Evolutionary conservation across 257 asterid genomes (phyloP), one percentile per base, ranked within the genome.

Genomic region (Plantago major): DNA sequence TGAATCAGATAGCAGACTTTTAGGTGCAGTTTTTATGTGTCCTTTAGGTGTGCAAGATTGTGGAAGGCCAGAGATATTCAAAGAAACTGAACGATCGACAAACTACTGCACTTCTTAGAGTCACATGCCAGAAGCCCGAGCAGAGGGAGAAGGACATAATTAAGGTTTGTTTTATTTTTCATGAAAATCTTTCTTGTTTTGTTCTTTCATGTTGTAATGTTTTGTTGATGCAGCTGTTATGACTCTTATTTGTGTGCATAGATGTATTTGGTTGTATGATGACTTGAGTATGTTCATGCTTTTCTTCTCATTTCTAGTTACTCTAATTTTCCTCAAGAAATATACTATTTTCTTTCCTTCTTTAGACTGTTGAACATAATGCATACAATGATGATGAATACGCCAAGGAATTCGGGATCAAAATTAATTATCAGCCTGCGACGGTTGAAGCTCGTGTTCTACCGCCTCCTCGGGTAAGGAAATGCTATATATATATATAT

Each of bases 381-480:
- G 87, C 89, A 17, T 93, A 93, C 73, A 79, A 76, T n/a, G 57
- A 82, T 0, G 97, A 93, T 61, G 79, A 82, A 6, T 83, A 80
- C 42, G 95, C 97, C 0, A 70, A 72, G 55, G 99, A 93, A 69
- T 93, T 89, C 65, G 99, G 99, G 13, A 89, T 93, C 18, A 89
- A 82, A 67, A 87, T 93, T 14, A 89, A 94, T 65, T 88, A 76
- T 47, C 77, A 58, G 69, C 76, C 87, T 38, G 97, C 96, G 8
- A 86, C 81, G 71, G 96, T 92, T 58, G 99, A 92, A 69, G 99
- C 99, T 68, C 97, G 99, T 19, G 82, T 92, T 56, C 78, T 92
- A 46, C 96, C 94, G 48, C 64, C 99, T 50, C 99, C 99, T 10
- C 53, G 86, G 96, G 99, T 92, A 83, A 75, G 46, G 13, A 9